Percentiles rank a stretch among this genome's conserved stretches.
phyloP scores from a whole-genome alignment of 306 rosid species.

The Mimosa pudica region DNA sequence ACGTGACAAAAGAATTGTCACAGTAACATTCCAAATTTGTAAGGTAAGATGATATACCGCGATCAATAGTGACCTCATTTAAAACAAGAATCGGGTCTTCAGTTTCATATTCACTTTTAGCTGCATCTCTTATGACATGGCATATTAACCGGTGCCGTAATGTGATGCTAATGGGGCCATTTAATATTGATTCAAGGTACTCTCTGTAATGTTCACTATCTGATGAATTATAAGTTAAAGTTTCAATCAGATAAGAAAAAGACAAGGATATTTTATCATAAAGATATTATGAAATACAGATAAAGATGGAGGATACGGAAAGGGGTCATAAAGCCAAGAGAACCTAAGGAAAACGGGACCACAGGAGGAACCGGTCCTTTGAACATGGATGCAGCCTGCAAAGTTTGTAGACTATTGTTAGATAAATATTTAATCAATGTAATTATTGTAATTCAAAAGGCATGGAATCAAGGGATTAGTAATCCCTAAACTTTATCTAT shows the following conservation, averaged over 20 bases:
- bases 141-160: slow-evolving; percentile 87
- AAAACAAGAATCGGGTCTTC: slow-evolving; percentile 91
- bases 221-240: slow-evolving; percentile 64
- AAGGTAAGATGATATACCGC: slow-evolving; percentile 95
- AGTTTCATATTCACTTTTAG: slow-evolving; percentile 79
- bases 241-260: slow-evolving; percentile 28
- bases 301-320: slow-evolving; percentile 77
- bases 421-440: not conserved
- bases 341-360: slow-evolving; percentile 94
- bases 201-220: slow-evolving; percentile 88
- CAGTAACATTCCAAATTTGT: slow-evolving; percentile 95
- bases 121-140: slow-evolving; percentile 81
- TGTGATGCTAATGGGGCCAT: slow-evolving; percentile 90
- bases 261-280: slow-evolving; percentile 1
- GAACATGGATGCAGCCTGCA: slow-evolving; percentile 99
- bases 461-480: not conserved
- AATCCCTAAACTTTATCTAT: not conserved
- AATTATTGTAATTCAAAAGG: not conserved
- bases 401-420: slow-evolving; percentile 25
- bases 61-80: slow-evolving; percentile 96
- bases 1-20: slow-evolving; percentile 84
- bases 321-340: slow-evolving; percentile 98
- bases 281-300: slow-evolving; percentile 10
- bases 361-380: slow-evolving; percentile 97
- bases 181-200: slow-evolving; percentile 73